Conservation (phyloP, 2,329 filamentous ascomycete species). For the Pyrenophora seminiperda region DNA sequence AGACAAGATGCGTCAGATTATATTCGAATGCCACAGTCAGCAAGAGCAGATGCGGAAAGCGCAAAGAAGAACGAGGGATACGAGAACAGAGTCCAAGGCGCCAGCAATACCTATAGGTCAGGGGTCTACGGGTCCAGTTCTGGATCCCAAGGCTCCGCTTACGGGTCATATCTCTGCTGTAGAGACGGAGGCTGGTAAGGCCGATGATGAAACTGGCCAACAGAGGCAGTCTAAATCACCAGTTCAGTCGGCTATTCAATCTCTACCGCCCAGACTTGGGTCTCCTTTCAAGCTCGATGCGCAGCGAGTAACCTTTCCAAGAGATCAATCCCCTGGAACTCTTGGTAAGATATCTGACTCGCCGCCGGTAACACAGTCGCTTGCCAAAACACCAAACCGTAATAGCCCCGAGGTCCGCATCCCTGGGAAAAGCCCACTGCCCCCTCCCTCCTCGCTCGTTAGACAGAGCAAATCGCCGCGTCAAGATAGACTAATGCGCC, state of each 20-base stretch:
- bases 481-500: not conserved
- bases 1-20: conserved; percentile 65
- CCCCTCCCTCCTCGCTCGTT: not conserved
- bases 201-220: not conserved
- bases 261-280: conserved; percentile 10
- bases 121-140: not conserved
- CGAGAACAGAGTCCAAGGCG: not conserved
- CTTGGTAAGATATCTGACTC: conserved; percentile 6
- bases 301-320: not conserved
- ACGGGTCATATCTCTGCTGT: not conserved
- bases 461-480: not conserved
- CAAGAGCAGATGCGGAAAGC: conserved; percentile 19
- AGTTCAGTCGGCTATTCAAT: not conserved
- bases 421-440: not conserved
- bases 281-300: conserved; percentile 16
- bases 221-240: not conserved
- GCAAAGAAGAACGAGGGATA: conserved; percentile 23
- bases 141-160: not conserved
- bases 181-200: not conserved
- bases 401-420: conserved; percentile 18
- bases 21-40: conserved; percentile 67
- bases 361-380: not conserved
- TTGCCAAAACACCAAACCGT: conserved; percentile 2
- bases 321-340: not conserved
- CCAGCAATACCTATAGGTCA: not conserved